Evolutionary conservation across 345 rosid species (phyloP).

Genomic region (Boechera retrofracta): DNA sequence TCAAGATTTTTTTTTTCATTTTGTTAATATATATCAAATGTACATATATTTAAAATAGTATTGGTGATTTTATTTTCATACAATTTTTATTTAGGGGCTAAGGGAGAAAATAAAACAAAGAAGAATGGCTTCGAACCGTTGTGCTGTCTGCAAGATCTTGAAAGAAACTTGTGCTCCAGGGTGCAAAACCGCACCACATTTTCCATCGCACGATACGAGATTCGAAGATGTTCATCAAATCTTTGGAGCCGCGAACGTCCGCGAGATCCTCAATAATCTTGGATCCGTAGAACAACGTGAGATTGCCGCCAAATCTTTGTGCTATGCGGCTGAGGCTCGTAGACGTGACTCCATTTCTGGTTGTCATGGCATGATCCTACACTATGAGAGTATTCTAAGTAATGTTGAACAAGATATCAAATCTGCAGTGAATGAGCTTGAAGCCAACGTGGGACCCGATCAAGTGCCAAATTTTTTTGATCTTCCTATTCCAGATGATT

Average conservation of each 20-base stretch:
- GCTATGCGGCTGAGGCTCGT: neutral
- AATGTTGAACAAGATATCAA: neutral
- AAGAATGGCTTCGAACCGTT: neutral
- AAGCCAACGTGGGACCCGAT: neutral
- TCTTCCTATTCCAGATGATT: neutral
- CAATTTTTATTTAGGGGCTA: neutral
- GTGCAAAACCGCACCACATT: neutral
- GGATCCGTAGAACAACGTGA: neutral
- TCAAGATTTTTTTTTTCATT: too few species aligned
- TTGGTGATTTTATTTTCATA: neutral
- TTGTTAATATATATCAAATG: neutral
- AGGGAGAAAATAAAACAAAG: neutral
- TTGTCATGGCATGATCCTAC: neutral
- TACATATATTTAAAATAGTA: neutral
- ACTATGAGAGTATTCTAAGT: neutral
- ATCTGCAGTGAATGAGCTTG: neutral
- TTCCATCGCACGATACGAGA: neutral
- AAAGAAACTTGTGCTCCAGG: neutral
- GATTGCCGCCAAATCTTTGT: neutral
- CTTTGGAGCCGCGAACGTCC: neutral
- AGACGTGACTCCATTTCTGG: neutral
- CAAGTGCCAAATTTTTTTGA: neutral
- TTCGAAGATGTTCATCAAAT: neutral
- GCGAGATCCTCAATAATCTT: neutral
- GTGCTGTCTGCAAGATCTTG: neutral